Evolutionary conservation across 2,329 filamentous ascomycete genomes (phyloP), one percentile per base, ranked within the genome.

Genomic region (Aspergillus sp.): DNA sequence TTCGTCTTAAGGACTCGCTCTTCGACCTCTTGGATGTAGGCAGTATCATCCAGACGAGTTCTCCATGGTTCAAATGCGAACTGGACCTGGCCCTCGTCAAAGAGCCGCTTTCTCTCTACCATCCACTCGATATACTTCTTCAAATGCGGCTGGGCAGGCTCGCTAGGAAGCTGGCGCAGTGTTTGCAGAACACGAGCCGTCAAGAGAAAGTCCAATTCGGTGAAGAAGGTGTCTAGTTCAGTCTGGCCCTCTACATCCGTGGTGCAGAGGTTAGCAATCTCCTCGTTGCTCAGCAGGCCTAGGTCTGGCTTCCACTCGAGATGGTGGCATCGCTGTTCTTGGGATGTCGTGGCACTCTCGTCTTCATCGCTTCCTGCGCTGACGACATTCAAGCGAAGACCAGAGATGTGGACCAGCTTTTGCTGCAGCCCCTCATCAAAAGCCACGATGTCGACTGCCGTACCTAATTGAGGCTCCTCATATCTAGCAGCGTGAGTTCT

Each of bases 121-220:
- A 58, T 46, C 60, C 60, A 62, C 11, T 51, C 45, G 40, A 62
- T 35, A 21, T 62, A 62, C 17, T 56, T 61, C 19, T 37, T 35
- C 9, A 58, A 17, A 35, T 60, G 55, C 24, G 19, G 4, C 15
- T 54, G 39, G 6, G 35, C 17, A 4, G 39, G 39, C 14, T 46
- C 33, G 9, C 19, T 15, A n/a, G 37, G 40, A 11, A 46, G 33
- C 17, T 45, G 27, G 12, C 24, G 14, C 14, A 56, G 14, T 9
- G 21, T 17, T 7, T 52, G 7, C 7, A 55, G 19, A n/a, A 56
- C 17, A 5, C 51, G 47, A 27, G 21, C 47, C 8, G 46, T 23
- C 12, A 51, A 7, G 6, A 56, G 11, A 12, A 55, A 59, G 12
- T 39, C 51, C 4, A 56, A 3, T 6, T 43, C 11, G 4, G 35